Evolutionary conservation across 2,329 filamentous ascomycete species (phyloP), one percentile per base, ranked within the genome.

Genomic region (Monosporascus sp.): DNA sequence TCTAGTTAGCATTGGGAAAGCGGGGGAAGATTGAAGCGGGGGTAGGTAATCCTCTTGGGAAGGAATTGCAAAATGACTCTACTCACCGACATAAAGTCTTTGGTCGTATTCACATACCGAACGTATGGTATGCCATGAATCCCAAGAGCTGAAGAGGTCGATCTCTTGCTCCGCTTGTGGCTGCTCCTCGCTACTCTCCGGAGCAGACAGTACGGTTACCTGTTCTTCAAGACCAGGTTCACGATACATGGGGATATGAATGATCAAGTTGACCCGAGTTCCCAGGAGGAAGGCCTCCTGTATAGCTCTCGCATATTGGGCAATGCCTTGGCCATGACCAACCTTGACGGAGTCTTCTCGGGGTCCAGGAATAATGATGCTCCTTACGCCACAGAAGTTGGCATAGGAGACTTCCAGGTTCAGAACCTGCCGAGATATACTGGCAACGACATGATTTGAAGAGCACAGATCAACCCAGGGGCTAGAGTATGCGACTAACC

Each of bases 371-470:
- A 99, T 77, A 49, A 97, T 76, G 54, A 97, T 79, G 70, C 88
- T 95, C 52, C 85, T 84, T 47, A 94, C 81, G 37, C 95, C 95
- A 65, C 91, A 97, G 72, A 97, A 99, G 57, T 90, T 92, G 58
- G 95, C 94, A 72, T 97, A 99, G 48, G 90, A 89, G 47, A 97
- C 81, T 68, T 99, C 94, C 39, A 96, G 79, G 67, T 91, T 91
- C 57, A 99, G 77, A 6, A 96, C 88, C 72, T 97, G 93, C 45
- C 89, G 84, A 37, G 93, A 97, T 54, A 97, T 80, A 68, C 89
- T 89, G 7, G 90, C 85, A 57, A 97, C 85, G 57, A 93, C 71
- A 6, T 91, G 89, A 68, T 97, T 88, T 1, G 84, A 74, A 2
- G 92, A 96, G 62, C 86, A 87, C 14, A 97, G 74, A 66, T 97